Percentiles rank a stretch among this genome's conserved stretches.
Conservation (phyloP, 202 grass and related monocot species). For the Setaria viridis region DNA sequence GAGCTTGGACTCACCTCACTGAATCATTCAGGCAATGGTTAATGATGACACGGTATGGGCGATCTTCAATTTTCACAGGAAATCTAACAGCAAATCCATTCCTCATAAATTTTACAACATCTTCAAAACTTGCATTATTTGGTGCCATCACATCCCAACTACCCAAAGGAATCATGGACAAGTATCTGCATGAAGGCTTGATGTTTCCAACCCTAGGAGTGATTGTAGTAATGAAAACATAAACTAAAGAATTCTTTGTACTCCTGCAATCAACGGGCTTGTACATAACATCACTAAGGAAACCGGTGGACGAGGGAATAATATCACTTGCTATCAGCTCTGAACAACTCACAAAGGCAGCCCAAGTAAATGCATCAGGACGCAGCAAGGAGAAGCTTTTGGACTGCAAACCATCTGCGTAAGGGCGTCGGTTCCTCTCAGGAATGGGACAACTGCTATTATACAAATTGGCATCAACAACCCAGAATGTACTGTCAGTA, state of each 20-base stretch:
- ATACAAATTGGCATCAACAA: constrained; percentile 17
- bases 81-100: constrained; percentile 20
- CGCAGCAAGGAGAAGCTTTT: not conserved
- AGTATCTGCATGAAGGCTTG: constrained; percentile 29
- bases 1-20: not conserved
- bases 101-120: constrained; percentile 20
- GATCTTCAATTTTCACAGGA: not conserved
- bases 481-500: not conserved
- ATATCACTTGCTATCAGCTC: not conserved
- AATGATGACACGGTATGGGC: no score
- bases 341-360: constrained; percentile 6
- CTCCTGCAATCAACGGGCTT: not conserved
- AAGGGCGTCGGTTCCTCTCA: not conserved
- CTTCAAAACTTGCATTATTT: constrained; percentile 14
- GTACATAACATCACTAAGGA: not conserved
- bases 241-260: not conserved
- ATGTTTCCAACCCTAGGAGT: fast-evolving
- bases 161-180: constrained; percentile 2
- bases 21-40: not conserved
- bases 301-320: not conserved
- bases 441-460: constrained; percentile 2
- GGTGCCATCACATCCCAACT: fast-evolving
- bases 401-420: not conserved
- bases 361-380: not conserved
- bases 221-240: fast-evolving